phyloP scores from a whole-genome alignment of 2,329 filamentous ascomycete species.

The Xenosphaeropsis pyriputrescens region DNA sequence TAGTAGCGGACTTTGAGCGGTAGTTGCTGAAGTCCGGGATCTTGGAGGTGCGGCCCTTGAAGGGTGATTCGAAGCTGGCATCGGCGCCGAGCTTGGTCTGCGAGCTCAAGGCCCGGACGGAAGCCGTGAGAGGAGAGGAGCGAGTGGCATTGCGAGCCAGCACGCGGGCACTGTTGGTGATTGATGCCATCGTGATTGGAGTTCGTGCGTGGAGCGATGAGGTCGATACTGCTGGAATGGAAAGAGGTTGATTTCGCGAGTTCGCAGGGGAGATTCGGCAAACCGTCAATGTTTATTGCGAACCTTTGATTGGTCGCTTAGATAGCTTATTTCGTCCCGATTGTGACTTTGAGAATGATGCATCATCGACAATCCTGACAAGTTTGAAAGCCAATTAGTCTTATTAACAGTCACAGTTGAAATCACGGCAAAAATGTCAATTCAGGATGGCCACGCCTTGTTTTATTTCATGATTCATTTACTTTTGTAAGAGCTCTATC shows the following conservation, averaged over 20 bases:
- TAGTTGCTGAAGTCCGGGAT: constrained; percentile 89
- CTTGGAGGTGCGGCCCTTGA: constrained; percentile 47
- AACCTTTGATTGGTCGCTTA: no score
- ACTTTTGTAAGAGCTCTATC: no score
- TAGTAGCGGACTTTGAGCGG: constrained; percentile 51
- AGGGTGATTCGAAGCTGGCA: constrained; percentile 39
- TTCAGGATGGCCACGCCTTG: no score
- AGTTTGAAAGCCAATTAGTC: no score
- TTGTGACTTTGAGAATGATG: no score
- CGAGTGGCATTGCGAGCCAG: constrained; percentile 22
- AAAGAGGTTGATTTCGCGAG: background rate
- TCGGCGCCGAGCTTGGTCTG: constrained; percentile 9
- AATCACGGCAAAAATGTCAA: no score
- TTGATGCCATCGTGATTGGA: constrained; percentile 44
- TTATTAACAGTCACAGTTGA: no score
- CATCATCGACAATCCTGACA: no score
- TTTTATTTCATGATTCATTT: no score
- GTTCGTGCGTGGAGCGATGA: background rate
- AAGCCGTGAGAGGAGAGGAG: constrained; percentile 18
- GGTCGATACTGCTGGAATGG: background rate
- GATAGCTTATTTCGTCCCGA: no score
- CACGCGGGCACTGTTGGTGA: constrained; percentile 53
- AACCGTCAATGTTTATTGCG: background rate
- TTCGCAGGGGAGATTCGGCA: background rate
- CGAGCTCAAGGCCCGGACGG: constrained; percentile 37